These are phyloP conservation scores for Apiospora kogelbergensis DNA, from an alignment of 2,329 filamentous ascomycete genomes.

Conservation along the genomic window DNA sequence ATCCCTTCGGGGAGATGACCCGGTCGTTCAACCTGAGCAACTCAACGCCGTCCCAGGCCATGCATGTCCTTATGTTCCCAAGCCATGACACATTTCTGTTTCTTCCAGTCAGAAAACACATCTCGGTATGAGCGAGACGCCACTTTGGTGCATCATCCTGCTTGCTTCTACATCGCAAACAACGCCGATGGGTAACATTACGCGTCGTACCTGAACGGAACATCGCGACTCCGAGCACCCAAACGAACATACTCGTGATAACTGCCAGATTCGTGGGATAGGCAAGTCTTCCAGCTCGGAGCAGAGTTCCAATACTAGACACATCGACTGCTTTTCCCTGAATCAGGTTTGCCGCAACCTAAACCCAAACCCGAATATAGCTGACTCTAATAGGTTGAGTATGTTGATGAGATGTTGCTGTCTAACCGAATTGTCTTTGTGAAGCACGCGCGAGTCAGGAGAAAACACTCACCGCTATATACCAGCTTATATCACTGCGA, in stretches of 20 bases:
- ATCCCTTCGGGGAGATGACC: background rate
- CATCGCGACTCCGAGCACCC: background rate
- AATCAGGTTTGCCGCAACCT: background rate
- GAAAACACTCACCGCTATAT: background rate
- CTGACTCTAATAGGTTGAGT: background rate
- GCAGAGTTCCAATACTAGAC: background rate
- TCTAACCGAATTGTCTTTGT: background rate
- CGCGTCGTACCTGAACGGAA: constrained; percentile 3
- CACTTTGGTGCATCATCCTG: background rate
- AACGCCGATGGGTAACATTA: background rate
- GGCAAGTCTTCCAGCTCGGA: background rate
- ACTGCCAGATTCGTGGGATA: background rate
- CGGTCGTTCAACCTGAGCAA: background rate
- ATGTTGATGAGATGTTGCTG: background rate
- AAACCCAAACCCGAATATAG: background rate
- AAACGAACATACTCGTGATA: background rate
- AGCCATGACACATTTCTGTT: background rate
- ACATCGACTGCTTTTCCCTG: background rate
- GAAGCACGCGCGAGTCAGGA: background rate
- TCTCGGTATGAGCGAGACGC: background rate
- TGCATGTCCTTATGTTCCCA: background rate
- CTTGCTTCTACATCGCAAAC: background rate
- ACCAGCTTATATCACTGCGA: background rate
- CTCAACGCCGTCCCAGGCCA: background rate
- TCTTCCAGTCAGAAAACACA: background rate